Evolutionary conservation across 768 basidiomycete species (phyloP), one percentile per base, ranked within the genome.

Genomic region (Boletus reticulatus): DNA sequence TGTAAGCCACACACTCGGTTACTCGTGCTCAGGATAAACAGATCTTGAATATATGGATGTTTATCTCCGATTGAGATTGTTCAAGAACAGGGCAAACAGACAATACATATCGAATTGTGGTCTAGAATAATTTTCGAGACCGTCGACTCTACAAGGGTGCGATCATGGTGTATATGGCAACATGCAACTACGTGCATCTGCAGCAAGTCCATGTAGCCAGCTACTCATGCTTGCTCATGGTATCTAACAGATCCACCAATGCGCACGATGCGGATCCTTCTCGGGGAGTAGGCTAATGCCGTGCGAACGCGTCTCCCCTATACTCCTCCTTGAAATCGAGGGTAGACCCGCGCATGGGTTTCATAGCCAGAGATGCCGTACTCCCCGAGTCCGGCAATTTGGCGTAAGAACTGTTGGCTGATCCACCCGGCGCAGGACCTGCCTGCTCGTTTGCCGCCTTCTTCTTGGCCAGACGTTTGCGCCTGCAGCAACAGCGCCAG

Each of bases 401-500:
- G 19, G 63, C 59, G 37, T 73, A 71, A 14, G 64, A 51, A 16
- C 69, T 58, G 7, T 20, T 46, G 3, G 27, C 47, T 1, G 38
- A 12, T 19, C 53, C 59, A 32, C 32, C 44, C 0, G 48, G 42
- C 4, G 17, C 31, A 54, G 31, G 11, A 36, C 39, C 50, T n/a
- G 34, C 22, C 17, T 65, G 56, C 42, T 70, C 67, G 36, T 60
- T 64, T 1, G 62, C 50, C 17, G 58, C 61, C 32, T 52, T 52
- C 44, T 62, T 57, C 60, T 63, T 67, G 38, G 65, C 66, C 45
- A 68, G 59, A 47, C 73, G 75, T 56, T 63, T 69, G 47, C 71
- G 67, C 39, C 77, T 67, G 60, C 79, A 81, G 67, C 87, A 88
- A 67, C 84, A 87, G 52, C 75, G 76, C 82, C 84, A 87, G 22